Evolutionary conservation across 2,329 filamentous ascomycete genomes (phyloP), one percentile per base, ranked within the genome.

Genomic region (Lachnellula subtilissima): DNA sequence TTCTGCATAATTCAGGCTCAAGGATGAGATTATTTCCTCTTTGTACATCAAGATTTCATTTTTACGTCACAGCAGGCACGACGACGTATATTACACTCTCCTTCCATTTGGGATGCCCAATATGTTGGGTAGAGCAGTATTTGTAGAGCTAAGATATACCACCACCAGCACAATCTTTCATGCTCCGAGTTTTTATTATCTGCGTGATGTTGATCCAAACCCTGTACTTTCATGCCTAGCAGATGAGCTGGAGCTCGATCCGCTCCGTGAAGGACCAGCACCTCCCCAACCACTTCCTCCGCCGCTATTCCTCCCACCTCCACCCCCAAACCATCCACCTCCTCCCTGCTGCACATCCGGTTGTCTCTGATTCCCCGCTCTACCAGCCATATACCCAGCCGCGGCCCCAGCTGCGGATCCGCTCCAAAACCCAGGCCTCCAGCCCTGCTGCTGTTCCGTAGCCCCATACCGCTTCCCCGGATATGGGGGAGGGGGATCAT

Each of bases 341-440:
- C 55, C 54, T 50, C 59, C 57, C 22, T 59, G 57, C 35, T 55
- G 39, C 46, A 57, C 40, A 8, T 62, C 63, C 55, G 68, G 63
- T 61, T 70, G 67, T 64, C 75, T 74, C n/a, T 75, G 71, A 15
- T 42, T 15, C 5, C 70, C 71, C 53, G 74, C 72, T 43, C 72
- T 79, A 0, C 83, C 83, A 5, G 85, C 84, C 56, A 80, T 69
- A 66, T 89, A 90, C 1, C 78, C 85, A 3, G 86, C 87, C 1
- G 87, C 87, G 5, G 84, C 86, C 46, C 88, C 89, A 15, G 81
- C 80, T 0, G 81, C 78, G 9, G 67, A n/a, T 82, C 73, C 19
- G 17, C 76, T 81, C 87, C 87, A 91, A 72, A 91, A 91, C 1
- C 88, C 88, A 5, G 88, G 87, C 50, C 79, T 78, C 86, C 87